These are phyloP conservation scores for Colletotrichum chlorophyti DNA, from an alignment of 2,329 filamentous ascomycete species.

Conservation along the genomic window DNA sequence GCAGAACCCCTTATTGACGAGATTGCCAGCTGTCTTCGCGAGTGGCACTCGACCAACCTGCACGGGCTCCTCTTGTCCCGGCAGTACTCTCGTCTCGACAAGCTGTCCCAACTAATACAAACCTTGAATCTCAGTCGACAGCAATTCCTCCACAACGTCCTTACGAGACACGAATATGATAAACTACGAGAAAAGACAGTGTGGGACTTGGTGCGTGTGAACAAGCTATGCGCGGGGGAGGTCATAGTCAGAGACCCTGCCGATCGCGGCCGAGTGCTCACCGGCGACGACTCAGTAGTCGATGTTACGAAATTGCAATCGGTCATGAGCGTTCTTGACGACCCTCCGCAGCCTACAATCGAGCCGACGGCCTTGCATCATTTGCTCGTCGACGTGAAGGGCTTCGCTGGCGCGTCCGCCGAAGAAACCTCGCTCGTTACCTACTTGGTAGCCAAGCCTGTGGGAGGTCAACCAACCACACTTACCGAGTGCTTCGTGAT, in stretches of 20 bases:
- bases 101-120: constrained; percentile 80
- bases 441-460: constrained; percentile 76
- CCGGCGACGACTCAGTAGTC: constrained; percentile 90
- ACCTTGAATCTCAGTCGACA: constrained; percentile 85
- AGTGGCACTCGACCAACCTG: constrained; percentile 98
- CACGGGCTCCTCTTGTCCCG: constrained; percentile 87
- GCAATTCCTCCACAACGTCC: constrained; percentile 91
- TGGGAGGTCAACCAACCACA: constrained; percentile 66
- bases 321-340: constrained; percentile 91
- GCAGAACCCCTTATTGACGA: constrained; percentile 95
- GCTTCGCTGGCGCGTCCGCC: constrained; percentile 78
- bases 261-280: constrained; percentile 84
- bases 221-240: constrained; percentile 92
- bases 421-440: constrained; percentile 79
- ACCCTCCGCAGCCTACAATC: constrained; percentile 71
- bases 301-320: constrained; percentile 92
- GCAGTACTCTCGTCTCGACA: constrained; percentile 81
- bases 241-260: constrained; percentile 92
- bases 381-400: constrained; percentile 82
- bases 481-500: constrained; percentile 86
- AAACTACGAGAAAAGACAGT: constrained; percentile 85
- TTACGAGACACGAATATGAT: constrained; percentile 86
- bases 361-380: constrained; percentile 81
- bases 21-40: constrained; percentile 92
- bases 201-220: constrained; percentile 93